Evolutionary conservation across 2,329 filamentous ascomycete species (phyloP), one percentile per base, ranked within the genome.

Genomic region (Gnomoniopsis smithogilvyi): DNA sequence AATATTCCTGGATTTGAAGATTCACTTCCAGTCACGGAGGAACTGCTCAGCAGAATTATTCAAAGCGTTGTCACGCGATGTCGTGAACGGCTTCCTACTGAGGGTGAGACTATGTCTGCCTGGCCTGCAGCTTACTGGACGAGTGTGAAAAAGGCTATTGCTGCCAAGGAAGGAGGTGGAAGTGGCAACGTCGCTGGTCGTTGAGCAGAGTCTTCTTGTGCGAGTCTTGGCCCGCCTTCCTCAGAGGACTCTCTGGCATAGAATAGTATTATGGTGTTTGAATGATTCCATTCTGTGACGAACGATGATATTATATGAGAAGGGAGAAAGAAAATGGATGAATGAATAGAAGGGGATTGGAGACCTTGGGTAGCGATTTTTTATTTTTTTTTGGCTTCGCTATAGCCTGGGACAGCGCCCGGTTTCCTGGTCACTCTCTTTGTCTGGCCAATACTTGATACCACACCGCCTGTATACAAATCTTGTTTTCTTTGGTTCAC

Each of bases 41-140:
- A 87, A 65, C 72, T 88, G 54, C 76, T 88, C 33, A 79, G 79
- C 34, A 74, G 84, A 49, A 85, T 88, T 64, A 80, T 88, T 60
- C 81, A 86, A 71, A 87, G 82, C 67, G 84, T 87, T 21, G 83
- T 85, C 17, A 73, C 78, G 19, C 78, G 84, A 58, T 86, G 84
- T 62, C 78, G 80, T 52, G 82, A 86, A 64, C 74, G 80, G 22
- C 79, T 83, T 73, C 84, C 85, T 1, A 82, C 78, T 2, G 85
- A 87, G 47, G 76, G 76, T 0, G 85, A 88, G 66, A 75, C 78
- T 11, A 65, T 81, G 55, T 77, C 73, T 19, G 70, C 81, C 6
- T 88, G 83, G 84, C 83, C 85, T 0, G 76, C 79, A 54, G 84
- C 83, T 17, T 88, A 88, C 67, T 87, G 84, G 79, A 74, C 80